Conservation (phyloP, 768 basidiomycete species). For the Aureoboletus auriporus region DNA sequence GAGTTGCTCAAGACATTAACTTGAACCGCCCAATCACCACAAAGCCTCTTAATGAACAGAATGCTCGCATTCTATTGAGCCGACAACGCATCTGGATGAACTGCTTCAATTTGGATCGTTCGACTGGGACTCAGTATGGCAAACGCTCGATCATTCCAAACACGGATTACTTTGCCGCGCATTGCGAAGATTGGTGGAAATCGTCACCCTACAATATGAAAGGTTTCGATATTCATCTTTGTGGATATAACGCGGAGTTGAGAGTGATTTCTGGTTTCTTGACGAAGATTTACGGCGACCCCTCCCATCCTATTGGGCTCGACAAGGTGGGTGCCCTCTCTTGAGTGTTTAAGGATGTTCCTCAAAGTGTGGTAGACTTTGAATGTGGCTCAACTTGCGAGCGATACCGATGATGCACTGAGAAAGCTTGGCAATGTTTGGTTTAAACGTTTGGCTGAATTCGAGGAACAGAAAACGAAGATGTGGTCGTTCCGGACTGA, state of each 20-base stretch:
- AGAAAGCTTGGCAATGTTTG: conserved; percentile 51
- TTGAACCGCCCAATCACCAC: conserved; percentile 74
- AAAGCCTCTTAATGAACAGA: conserved; percentile 72
- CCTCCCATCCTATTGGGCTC: conserved; percentile 67
- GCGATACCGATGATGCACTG: conserved; percentile 67
- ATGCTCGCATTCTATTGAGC: conserved; percentile 84
- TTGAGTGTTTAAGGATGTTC: not conserved
- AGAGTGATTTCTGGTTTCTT: conserved; percentile 59
- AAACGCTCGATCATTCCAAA: conserved; percentile 78
- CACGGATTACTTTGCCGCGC: conserved; percentile 70
- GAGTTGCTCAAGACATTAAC: conserved; percentile 87
- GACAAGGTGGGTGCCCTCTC: conserved; percentile 50
- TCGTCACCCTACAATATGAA: conserved; percentile 63
- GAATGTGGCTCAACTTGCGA: conserved; percentile 61
- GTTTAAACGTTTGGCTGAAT: conserved; percentile 47
- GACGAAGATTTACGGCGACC: conserved; percentile 67
- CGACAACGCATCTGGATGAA: conserved; percentile 88
- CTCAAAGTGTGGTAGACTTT: conserved; percentile 40
- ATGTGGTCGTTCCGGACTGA: conserved; percentile 60
- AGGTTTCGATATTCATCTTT: conserved; percentile 78
- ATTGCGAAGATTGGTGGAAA: conserved; percentile 68
- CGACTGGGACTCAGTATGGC: conserved; percentile 84
- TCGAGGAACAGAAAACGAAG: conserved; percentile 48
- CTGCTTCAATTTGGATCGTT: conserved; percentile 89
- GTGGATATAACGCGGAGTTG: conserved; percentile 73